Evolutionary conservation across 192 early-diverging fungal genomes (phyloP), one percentile per base, ranked within the genome.

Genomic region (Umbelopsis sp.): DNA sequence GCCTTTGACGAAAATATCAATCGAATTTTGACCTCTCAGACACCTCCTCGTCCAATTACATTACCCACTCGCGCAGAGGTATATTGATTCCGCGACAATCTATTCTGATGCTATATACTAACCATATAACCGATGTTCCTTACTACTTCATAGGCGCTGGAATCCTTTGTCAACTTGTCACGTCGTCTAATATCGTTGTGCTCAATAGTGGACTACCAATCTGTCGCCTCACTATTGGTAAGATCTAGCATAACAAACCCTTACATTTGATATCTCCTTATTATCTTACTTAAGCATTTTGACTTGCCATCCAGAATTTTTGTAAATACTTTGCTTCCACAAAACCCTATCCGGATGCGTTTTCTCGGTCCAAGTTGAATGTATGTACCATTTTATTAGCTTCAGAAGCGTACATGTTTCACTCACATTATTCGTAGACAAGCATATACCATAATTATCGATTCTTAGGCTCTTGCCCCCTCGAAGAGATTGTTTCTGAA

Each of bases 1-100:
- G 82, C 80, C 12, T 91, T 91, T 77, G 88, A 91, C 62, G 82
- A 85, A 20, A 76, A 80, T 4, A 79, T 91, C 26, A 89, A 87
- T 68, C 82, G 90, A 17, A 90, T 90, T 66, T 75, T 87, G 1
- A 83, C 84, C 24, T 79, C 88, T 21, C 86, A 90, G 70, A 84
- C 87, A 29, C 88, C 90, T 8, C 88, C 90, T 66, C 78, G 86
- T 31, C 86, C 87, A 45, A 86, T 89, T 21, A 75, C 72, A 4
- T 75, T 85, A 0, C 72, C 85, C 45, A 74, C 86, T 9, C 43
- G 76, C n/a, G 68, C 77, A 34, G 77, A 87, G 77, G 88, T 82
- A 73, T 47, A 51, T 21, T 56, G 5, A 11, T 70, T 80, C 6
- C 43, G 24, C 16, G 2, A 69, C 67, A 7, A 45, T 36, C 11